phyloP scores from a whole-genome alignment of 176 grass and related monocot genomes.

The Musa beccarii region DNA sequence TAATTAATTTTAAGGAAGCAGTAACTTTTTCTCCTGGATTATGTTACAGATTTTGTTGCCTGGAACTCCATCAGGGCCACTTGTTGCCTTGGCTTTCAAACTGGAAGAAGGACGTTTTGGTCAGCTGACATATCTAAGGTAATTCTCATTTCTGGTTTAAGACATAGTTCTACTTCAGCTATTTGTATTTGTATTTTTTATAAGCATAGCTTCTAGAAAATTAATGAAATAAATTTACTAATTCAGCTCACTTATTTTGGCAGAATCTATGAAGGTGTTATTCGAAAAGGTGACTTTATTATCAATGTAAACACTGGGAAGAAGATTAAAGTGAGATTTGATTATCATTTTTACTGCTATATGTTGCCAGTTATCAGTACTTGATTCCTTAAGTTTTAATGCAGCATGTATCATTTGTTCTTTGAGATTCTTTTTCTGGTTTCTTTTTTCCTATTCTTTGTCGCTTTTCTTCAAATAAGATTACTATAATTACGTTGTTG shows the following conservation, averaged over 20 bases:
- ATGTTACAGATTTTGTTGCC: constrained; percentile 53
- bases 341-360: neutral
- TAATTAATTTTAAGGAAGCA: neutral
- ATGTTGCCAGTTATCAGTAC: neutral
- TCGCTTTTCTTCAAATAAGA: too few species aligned
- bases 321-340: constrained; percentile 77
- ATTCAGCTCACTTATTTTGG: constrained; percentile 19
- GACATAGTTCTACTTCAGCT: constrained; percentile 9
- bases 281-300: constrained; percentile 87
- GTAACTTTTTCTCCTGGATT: constrained; percentile 12
- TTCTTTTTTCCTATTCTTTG: neutral
- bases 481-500: too few species aligned
- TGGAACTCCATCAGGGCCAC: constrained; percentile 60
- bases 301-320: constrained; percentile 95
- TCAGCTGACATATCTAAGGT: constrained; percentile 97
- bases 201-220: neutral
- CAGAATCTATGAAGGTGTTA: constrained; percentile 94
- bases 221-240: constrained; percentile 20
- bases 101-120: constrained; percentile 99
- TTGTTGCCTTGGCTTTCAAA: constrained; percentile 94
- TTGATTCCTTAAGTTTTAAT: neutral
- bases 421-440: neutral
- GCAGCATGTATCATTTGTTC: neutral
- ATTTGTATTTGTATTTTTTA: neutral
- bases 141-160: neutral